These are phyloP conservation scores for Abelmoschus esculentus DNA, from an alignment of 345 rosid genomes.

Conservation along the genomic window DNA sequence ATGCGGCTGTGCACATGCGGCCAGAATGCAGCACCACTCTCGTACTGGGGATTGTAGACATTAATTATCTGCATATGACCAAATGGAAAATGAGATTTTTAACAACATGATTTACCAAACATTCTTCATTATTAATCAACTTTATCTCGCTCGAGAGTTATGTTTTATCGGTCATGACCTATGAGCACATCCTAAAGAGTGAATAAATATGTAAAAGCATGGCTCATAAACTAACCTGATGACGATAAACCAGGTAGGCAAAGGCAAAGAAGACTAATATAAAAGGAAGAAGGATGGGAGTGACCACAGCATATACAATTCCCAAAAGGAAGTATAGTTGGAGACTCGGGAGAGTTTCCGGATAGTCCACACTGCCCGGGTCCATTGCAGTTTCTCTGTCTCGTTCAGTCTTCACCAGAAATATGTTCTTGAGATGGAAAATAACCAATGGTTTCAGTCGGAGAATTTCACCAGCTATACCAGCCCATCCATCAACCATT, in stretches of 20 bases:
- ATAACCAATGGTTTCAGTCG: constrained; percentile 74
- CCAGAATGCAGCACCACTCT: constrained; percentile 98
- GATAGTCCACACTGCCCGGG: constrained; percentile 75
- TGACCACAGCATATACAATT: constrained; percentile 81
- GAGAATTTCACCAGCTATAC: constrained; percentile 90
- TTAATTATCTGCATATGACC: constrained; percentile 59
- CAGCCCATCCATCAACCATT: constrained; percentile 99
- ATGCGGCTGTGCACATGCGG: constrained; percentile 89
- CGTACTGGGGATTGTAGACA: constrained; percentile 86
- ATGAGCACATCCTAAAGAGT: neutral
- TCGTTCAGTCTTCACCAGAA: constrained; percentile 81
- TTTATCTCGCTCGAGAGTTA: too few species aligned
- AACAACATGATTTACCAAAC: neutral
- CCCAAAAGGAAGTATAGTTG: constrained; percentile 94
- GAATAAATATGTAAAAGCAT: neutral
- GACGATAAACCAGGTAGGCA: constrained; percentile 91
- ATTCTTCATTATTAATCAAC: neutral
- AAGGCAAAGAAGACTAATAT: constrained; percentile 80
- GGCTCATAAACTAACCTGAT: constrained; percentile 52
- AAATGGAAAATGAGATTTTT: neutral
- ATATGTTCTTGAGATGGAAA: constrained; percentile 86
- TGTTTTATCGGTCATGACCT: neutral
- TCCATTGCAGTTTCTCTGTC: constrained; percentile 82
- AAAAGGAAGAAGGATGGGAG: constrained; percentile 95
- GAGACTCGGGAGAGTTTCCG: constrained; percentile 82